These are phyloP conservation scores for Leucocoprinus sp. DNA, from an alignment of 768 basidiomycete species.

Conservation along the genomic window DNA sequence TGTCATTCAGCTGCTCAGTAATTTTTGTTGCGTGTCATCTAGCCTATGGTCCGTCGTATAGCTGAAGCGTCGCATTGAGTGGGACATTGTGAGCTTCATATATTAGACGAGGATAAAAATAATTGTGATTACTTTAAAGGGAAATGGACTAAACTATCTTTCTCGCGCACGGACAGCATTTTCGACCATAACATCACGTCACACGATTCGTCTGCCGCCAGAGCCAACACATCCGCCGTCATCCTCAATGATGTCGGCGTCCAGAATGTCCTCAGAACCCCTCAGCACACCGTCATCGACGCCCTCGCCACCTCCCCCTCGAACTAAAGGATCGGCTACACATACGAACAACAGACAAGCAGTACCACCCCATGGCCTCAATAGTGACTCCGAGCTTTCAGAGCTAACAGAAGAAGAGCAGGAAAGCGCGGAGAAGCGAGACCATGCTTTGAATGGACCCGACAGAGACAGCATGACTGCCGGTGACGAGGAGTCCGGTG, in stretches of 20 bases:
- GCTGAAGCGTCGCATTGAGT: too few relatives aligned
- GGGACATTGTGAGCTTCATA: too few relatives aligned
- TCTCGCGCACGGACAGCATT: constrained; percentile 33
- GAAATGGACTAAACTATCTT: constrained; percentile 21
- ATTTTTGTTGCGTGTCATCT: too few relatives aligned
- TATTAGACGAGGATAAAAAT: constrained; percentile 6
- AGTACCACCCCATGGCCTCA: constrained; percentile 25
- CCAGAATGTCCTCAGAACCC: constrained; percentile 51
- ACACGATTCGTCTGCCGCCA: constrained; percentile 14
- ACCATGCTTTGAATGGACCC: constrained; percentile 16
- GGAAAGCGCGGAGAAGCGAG: constrained; percentile 28
- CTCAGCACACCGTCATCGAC: constrained; percentile 65
- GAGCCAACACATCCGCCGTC: constrained; percentile 21
- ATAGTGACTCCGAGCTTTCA: constrained; percentile 70
- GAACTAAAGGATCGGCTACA: constrained; percentile 16
- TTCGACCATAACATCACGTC: constrained; percentile 17
- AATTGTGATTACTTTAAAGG: constrained; percentile 10
- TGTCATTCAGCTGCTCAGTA: background rate
- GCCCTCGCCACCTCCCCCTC: constrained; percentile 29
- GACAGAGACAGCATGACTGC: constrained; percentile 5
- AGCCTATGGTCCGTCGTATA: too few relatives aligned
- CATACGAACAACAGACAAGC: constrained; percentile 18
- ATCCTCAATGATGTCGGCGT: constrained; percentile 14
- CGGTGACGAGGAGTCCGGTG: constrained; percentile 19
- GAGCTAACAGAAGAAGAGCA: constrained; percentile 81